Percentiles rank a stretch among this genome's conserved stretches.
These are phyloP conservation scores for Penicillium sp. DNA, from an alignment of 2,329 filamentous ascomycete genomes.

Conservation along the genomic window DNA sequence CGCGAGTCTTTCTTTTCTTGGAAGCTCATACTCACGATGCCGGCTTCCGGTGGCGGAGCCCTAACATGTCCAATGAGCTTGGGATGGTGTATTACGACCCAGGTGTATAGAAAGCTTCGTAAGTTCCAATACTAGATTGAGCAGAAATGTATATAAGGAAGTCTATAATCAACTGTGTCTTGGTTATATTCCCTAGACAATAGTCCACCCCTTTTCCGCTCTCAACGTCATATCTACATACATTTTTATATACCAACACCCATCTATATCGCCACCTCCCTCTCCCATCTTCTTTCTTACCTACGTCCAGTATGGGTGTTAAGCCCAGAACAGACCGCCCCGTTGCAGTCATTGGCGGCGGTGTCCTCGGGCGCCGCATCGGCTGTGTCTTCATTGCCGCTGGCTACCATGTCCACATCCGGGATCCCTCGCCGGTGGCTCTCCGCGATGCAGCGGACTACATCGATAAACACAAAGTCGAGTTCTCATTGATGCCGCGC, in stretches of 20 bases:
- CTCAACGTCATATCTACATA: conserved; percentile 3
- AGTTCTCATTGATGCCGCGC: conserved; percentile 20
- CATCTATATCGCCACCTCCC: background rate
- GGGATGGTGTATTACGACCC: background rate
- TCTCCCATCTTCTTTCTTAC: background rate
- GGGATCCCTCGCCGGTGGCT: conserved; percentile 26
- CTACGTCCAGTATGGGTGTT: background rate
- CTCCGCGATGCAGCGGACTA: conserved; percentile 28
- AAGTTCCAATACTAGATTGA: background rate
- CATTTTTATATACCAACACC: background rate
- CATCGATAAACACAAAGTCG: conserved; percentile 30
- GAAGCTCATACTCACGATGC: background rate
- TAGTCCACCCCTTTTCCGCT: background rate
- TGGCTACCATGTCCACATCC: conserved; percentile 27
- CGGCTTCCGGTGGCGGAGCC: background rate
- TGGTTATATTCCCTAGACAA: background rate
- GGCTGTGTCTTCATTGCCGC: conserved; percentile 28
- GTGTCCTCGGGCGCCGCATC: conserved; percentile 40
- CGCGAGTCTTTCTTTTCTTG: background rate
- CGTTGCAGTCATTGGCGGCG: conserved; percentile 39
- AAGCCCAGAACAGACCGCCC: conserved; percentile 24
- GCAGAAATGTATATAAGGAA: background rate
- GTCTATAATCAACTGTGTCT: background rate
- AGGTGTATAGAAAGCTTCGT: background rate
- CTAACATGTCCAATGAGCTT: background rate